phyloP scores from a whole-genome alignment of 805 yeast species.

The Candida awuae region DNA sequence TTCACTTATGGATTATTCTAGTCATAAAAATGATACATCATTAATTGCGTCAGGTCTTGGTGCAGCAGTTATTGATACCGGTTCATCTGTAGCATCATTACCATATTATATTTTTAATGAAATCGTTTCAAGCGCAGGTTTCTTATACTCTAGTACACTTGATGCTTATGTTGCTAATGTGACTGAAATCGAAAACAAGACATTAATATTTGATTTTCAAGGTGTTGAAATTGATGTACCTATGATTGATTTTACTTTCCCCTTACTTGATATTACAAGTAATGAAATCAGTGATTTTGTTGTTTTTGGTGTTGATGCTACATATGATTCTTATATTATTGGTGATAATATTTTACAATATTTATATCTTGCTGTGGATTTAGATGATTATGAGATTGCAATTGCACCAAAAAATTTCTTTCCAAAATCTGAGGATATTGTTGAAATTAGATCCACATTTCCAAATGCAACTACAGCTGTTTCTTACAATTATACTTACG shows the following conservation, averaged over 20 bases:
- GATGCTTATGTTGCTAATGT: constrained; percentile 43
- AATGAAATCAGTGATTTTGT: constrained; percentile 25
- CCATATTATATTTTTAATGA: constrained; percentile 29
- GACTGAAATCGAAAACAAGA: constrained; percentile 16
- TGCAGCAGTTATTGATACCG: constrained; percentile 43
- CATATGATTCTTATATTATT: constrained; percentile 30
- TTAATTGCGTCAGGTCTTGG: constrained; percentile 16
- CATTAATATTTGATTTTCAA: constrained; percentile 41
- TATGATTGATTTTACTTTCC: constrained; percentile 17
- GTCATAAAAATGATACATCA: constrained; percentile 6
- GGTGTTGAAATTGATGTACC: constrained; percentile 47
- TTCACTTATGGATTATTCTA: constrained; percentile 18
- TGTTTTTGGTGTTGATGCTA: constrained; percentile 31
- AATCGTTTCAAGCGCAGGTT: constrained; percentile 30
- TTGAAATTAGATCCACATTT: constrained; percentile 5
- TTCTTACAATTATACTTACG: constrained; percentile 10
- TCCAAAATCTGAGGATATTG: constrained; percentile 7
- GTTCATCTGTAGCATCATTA: constrained; percentile 40
- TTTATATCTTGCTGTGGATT: constrained; percentile 48
- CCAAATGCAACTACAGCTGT: constrained; percentile 13
- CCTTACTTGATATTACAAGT: constrained; percentile 3
- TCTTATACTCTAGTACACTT: constrained; percentile 29
- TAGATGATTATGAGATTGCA: constrained; percentile 37
- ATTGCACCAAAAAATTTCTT: constrained; percentile 31
- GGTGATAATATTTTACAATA: constrained; percentile 49